These are phyloP conservation scores for Pirum gemmata DNA, from an alignment of 78 protist species.

Conservation along the genomic window DNA sequence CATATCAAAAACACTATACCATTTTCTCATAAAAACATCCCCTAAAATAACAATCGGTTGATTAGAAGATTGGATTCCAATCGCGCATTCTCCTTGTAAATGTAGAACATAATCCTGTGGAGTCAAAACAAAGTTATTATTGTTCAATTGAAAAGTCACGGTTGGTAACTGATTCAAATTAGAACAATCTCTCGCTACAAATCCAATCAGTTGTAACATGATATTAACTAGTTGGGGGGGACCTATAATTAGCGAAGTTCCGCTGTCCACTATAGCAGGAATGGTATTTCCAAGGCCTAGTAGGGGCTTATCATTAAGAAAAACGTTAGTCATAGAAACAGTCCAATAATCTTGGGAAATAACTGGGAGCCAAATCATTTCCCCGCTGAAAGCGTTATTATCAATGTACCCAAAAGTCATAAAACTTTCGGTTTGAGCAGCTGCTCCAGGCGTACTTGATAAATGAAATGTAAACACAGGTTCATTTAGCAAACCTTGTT, in stretches of 20 bases:
- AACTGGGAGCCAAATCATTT: neutral
- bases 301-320: neutral
- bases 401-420: constrained; percentile 27
- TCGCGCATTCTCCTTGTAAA: neutral
- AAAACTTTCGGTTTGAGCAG: neutral
- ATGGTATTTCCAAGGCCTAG: neutral
- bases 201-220: neutral
- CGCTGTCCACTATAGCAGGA: neutral
- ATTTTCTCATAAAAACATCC: neutral
- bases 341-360: neutral
- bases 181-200: neutral
- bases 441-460: constrained; percentile 30
- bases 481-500: neutral
- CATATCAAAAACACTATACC: too few relatives aligned
- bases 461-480: constrained; percentile 40
- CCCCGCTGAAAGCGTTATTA: neutral
- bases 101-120: constrained; percentile 21
- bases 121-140: neutral
- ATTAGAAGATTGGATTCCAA: neutral
- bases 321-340: neutral
- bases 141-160: neutral
- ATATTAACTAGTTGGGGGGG: neutral
- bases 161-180: neutral
- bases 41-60: neutral
- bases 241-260: neutral